Base-by-base conservation (phyloP, 768 basidiomycete species). In the Lactarius psammicola region DNA sequence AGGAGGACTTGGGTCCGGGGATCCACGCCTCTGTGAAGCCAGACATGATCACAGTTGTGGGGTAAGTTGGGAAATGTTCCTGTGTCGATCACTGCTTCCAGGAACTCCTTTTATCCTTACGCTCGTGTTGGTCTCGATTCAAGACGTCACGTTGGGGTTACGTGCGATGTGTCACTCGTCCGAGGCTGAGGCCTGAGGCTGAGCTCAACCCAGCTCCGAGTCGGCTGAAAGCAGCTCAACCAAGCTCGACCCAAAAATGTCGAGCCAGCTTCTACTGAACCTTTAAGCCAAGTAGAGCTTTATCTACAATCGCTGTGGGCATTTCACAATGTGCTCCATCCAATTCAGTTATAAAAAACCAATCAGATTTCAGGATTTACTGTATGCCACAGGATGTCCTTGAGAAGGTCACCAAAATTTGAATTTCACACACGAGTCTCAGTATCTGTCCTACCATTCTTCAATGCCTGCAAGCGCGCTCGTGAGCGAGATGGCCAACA, bases 11-110 rank as follows among this genome's bases (percentile, higher is more conserved):
- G 20, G 84, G 86, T 1, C 89, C 88, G 0, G 73, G 62, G 38
- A 89, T 78, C 89, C 89, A 92, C 38, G 78, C 75, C 64, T 82
- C 81, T 10, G 71, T 73, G 74, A 73, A 80, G 46, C 56, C 23
- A 23, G 72, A 56, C 69, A 70, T 72, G 54, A 44, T 54, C 69
- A 70, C 64, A 44, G 53, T 54, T 46, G 31, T 11, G 49, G 55
- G 31, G 38, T 54, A 13, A 34, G 20, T 6, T 26, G 56, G 33
- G 33, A 13, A 51, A 31, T 20, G 59, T 54, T 6, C 18, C 26
- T 54, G 53, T 6, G 0, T 44, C 3, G 20, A 20, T 9, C n/a
- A 4, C 30, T 8, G 54, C 30, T 31, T 20, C 2, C 54, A n/a
- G 18, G 6, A 23, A 31, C 54, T 55, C 49, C 26, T 51, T 51